phyloP scores from a whole-genome alignment of 2,329 filamentous ascomycete species.

The Paracoccidioides lutzii region DNA sequence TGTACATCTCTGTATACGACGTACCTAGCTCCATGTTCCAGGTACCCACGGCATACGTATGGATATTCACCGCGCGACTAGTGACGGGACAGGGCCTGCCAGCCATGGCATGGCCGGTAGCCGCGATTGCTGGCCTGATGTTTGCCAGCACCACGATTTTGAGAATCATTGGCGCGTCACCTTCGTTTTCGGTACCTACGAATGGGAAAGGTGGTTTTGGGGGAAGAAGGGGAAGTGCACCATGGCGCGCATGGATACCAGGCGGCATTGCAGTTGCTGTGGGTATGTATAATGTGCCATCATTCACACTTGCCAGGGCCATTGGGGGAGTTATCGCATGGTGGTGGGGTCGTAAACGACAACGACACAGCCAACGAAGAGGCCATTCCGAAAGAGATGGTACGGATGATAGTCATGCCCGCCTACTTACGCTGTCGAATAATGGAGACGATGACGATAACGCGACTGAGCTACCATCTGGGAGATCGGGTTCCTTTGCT shows the following conservation, averaged over 20 bases:
- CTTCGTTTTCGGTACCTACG: slow-evolving; percentile 19
- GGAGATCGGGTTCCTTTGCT: not conserved
- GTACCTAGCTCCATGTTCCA: slow-evolving; percentile 85
- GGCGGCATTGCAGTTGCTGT: slow-evolving; percentile 94
- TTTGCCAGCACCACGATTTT: slow-evolving; percentile 60
- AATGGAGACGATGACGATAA: not conserved
- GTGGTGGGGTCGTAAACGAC: slow-evolving; percentile 52
- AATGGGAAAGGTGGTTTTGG: slow-evolving; percentile 24
- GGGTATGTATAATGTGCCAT: slow-evolving; percentile 96
- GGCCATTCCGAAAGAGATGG: not conserved
- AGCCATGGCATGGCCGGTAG: slow-evolving; percentile 68
- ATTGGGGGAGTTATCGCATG: slow-evolving; percentile 65
- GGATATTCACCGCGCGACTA: slow-evolving; percentile 89
- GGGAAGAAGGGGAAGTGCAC: slow-evolving; percentile 23
- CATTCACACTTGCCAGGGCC: slow-evolving; percentile 80
- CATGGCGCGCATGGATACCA: slow-evolving; percentile 65
- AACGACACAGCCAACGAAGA: not conserved
- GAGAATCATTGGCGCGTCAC: slow-evolving; percentile 44
- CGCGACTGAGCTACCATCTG: not conserved
- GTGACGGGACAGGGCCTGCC: slow-evolving; percentile 86
- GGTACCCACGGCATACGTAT: slow-evolving; percentile 88
- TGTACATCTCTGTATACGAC: slow-evolving; percentile 82
- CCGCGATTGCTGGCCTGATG: slow-evolving; percentile 57
- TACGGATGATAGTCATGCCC: not conserved
- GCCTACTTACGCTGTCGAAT: not conserved